Evolutionary conservation across 1,139 yeast genomes (phyloP).

Genomic region (Debaryomyces subglobosus): DNA sequence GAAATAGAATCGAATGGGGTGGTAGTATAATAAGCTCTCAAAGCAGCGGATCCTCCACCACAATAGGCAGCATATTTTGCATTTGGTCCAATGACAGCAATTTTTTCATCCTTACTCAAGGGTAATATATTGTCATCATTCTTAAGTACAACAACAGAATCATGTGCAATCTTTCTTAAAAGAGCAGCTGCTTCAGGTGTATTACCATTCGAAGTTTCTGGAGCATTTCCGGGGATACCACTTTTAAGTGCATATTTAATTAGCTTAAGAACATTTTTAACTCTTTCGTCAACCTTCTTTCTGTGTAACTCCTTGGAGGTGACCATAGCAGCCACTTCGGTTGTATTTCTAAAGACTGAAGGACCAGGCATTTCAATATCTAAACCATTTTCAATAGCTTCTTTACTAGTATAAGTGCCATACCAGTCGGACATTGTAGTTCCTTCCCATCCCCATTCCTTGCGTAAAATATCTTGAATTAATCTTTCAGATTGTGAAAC

Average conservation of each 20-base stretch:
- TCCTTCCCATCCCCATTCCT: conserved; percentile 45
- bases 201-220: conserved; percentile 27
- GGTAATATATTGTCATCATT: conserved; percentile 49
- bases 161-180: conserved; percentile 50
- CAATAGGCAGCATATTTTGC: conserved; percentile 35
- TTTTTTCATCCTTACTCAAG: conserved; percentile 29
- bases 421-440: conserved; percentile 62
- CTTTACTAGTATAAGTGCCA: conserved; percentile 52
- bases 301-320: conserved; percentile 30
- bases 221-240: conserved; percentile 34
- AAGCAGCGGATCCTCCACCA: conserved; percentile 44
- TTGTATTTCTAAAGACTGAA: conserved; percentile 43
- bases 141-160: conserved; percentile 53
- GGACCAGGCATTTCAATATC: conserved; percentile 69
- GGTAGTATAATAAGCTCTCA: conserved; percentile 32
- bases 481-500: conserved; percentile 47
- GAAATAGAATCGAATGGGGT: conserved; percentile 39
- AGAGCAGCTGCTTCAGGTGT: conserved; percentile 42
- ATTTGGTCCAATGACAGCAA: conserved; percentile 45
- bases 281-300: conserved; percentile 44
- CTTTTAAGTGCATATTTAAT: conserved; percentile 42
- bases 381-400: conserved; percentile 52
- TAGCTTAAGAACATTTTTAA: conserved; percentile 44
- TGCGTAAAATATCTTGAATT: conserved; percentile 41
- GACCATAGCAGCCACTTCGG: conserved; percentile 30